These are phyloP conservation scores for Aureobasidium sp. DNA, from an alignment of 2,329 filamentous ascomycete genomes.

Conservation along the genomic window DNA sequence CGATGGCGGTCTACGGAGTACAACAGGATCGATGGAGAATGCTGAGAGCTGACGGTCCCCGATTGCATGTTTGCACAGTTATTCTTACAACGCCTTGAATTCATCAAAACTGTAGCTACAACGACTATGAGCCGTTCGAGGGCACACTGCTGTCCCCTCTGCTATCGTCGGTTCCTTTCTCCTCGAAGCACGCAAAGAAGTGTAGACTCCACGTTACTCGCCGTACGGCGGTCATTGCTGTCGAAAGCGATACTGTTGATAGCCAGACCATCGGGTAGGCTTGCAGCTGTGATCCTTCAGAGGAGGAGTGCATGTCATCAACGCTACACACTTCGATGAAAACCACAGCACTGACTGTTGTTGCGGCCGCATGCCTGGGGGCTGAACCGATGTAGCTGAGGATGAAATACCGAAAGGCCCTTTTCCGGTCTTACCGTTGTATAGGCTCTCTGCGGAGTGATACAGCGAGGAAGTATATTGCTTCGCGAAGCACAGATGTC, in stretches of 20 bases:
- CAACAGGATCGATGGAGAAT: neutral
- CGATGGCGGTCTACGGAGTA: too few relatives aligned
- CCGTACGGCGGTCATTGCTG: neutral
- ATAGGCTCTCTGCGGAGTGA: neutral
- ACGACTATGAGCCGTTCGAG: neutral
- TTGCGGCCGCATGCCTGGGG: too few relatives aligned
- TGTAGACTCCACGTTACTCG: neutral
- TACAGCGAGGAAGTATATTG: neutral
- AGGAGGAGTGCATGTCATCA: neutral
- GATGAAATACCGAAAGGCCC: neutral
- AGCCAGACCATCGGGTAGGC: neutral
- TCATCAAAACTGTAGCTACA: neutral
- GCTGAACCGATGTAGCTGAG: neutral
- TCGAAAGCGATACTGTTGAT: neutral
- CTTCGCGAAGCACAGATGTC: neutral
- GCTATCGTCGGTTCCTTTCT: neutral
- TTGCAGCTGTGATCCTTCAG: neutral
- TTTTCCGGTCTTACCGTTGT: neutral
- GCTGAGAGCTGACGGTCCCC: neutral
- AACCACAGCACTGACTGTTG: neutral
- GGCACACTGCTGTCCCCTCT: neutral
- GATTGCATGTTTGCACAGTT: too few relatives aligned
- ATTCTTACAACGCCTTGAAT: neutral
- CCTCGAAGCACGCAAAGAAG: neutral
- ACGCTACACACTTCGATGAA: neutral